Conservation (phyloP, 306 rosid species). For the Arachis hypogaea region DNA sequence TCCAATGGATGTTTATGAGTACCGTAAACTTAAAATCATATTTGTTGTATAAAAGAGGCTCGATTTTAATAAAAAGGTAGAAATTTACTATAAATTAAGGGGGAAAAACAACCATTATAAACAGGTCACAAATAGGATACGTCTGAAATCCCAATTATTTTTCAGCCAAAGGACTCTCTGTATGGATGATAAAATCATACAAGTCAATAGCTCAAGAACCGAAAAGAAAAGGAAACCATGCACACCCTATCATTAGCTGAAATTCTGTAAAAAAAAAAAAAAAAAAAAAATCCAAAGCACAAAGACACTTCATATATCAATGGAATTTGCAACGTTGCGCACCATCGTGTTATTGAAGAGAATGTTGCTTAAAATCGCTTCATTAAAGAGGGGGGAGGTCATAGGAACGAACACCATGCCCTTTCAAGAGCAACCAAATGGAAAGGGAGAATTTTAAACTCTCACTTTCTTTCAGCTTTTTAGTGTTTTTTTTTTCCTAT, state of each 20-base stretch:
- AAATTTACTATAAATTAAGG: neutral
- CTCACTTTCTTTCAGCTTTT: too few relatives aligned
- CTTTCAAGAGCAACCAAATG: neutral
- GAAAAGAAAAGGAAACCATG: slow-evolving; percentile 14
- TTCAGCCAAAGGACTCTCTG: neutral
- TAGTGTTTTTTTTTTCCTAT: too few relatives aligned
- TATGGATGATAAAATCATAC: neutral
- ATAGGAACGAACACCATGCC: neutral
- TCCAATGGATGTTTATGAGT: neutral
- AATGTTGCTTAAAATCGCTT: slow-evolving; percentile 15
- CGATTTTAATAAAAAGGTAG: neutral
- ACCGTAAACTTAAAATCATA: neutral
- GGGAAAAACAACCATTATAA: too few relatives aligned
- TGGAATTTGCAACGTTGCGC: neutral
- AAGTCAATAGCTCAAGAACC: neutral
- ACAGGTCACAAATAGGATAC: neutral
- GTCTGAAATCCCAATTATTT: slow-evolving; percentile 5
- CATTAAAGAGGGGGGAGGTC: neutral
- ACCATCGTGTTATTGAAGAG: neutral
- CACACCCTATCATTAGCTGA: slow-evolving; percentile 12
- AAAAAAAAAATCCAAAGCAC: neutral
- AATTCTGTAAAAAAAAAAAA: neutral
- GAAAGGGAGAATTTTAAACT: too few relatives aligned
- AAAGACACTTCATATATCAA: slow-evolving; percentile 18
- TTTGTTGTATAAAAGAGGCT: slow-evolving; percentile 10